These are phyloP conservation scores for Monosporascus sp. DNA, from an alignment of 2,329 filamentous ascomycete species.

Conservation along the genomic window DNA sequence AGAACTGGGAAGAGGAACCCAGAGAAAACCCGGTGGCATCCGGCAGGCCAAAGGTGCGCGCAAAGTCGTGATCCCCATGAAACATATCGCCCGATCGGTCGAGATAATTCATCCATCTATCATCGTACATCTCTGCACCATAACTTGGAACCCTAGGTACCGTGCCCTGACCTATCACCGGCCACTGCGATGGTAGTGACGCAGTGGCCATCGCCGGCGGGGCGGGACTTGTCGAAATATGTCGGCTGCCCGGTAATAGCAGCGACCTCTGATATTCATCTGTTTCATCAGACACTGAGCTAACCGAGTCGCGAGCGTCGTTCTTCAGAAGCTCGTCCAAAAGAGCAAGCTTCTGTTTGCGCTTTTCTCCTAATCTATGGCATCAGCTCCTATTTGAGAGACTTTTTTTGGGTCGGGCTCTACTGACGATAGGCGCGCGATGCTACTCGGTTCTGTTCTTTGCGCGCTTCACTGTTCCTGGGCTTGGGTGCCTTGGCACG, in stretches of 20 bases:
- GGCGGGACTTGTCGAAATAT: slow-evolving; percentile 20
- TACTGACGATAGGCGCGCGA: slow-evolving; percentile 29
- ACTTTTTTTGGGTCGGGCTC: not conserved
- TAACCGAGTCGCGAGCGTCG: slow-evolving; percentile 24
- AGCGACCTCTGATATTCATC: slow-evolving; percentile 15
- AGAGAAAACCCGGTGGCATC: slow-evolving; percentile 8
- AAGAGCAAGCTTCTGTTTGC: slow-evolving; percentile 37
- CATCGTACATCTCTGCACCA: slow-evolving; percentile 14
- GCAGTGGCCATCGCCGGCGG: slow-evolving; percentile 10
- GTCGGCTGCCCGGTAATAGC: slow-evolving; percentile 12
- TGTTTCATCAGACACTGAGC: slow-evolving; percentile 24
- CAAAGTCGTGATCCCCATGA: slow-evolving; percentile 10
- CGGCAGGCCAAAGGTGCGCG: slow-evolving; percentile 9
- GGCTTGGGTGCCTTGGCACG: slow-evolving; percentile 18
- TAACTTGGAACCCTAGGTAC: slow-evolving; percentile 13
- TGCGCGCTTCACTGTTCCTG: slow-evolving; percentile 24
- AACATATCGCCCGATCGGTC: slow-evolving; percentile 11
- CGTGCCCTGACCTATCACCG: slow-evolving; percentile 13
- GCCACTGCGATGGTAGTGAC: slow-evolving; percentile 10
- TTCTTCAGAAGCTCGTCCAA: slow-evolving; percentile 32
- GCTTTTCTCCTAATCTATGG: slow-evolving; percentile 32
- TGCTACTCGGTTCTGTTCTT: slow-evolving; percentile 26
- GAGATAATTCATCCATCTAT: slow-evolving; percentile 14
- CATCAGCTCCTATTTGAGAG: slow-evolving; percentile 9
- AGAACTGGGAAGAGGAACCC: slow-evolving; percentile 11